Evolutionary conservation across 202 grass and related monocot species (phyloP).

Genomic region (Dendrocalamus latiflorus): DNA sequence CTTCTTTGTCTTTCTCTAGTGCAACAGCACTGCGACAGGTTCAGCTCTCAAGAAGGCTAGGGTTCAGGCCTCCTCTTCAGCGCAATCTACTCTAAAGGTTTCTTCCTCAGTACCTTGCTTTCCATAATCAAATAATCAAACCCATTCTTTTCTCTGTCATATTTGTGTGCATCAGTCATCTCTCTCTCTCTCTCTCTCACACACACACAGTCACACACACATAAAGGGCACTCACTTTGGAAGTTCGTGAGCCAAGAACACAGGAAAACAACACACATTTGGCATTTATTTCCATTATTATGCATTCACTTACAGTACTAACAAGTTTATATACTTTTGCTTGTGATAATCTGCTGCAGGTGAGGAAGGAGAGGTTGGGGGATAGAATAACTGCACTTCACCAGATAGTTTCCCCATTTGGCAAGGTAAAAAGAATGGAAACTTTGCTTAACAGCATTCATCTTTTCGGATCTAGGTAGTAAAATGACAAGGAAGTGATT

Average conservation of each 20-base stretch:
- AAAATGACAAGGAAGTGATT: not conserved
- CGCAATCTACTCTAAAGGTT: conserved; percentile 99
- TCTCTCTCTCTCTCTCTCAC: conserved; percentile 23
- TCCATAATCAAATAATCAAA: conserved; percentile 33
- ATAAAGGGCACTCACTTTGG: not conserved
- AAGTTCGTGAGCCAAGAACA: conserved; percentile 24
- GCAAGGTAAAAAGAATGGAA: conserved; percentile 48
- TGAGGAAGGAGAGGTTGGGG: conserved; percentile 80
- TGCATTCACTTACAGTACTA: not conserved
- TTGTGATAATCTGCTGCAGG: conserved; percentile 33
- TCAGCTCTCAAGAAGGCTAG: conserved; percentile 90
- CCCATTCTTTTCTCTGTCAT: conserved; percentile 3
- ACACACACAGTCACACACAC: not conserved
- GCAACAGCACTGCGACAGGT: conserved; percentile 93
- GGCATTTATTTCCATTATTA: not conserved
- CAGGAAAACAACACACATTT: not conserved
- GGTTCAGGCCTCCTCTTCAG: conserved; percentile 84
- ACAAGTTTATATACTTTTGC: not conserved
- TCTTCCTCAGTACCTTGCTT: conserved; percentile 47
- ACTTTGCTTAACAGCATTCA: not conserved
- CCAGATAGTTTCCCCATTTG: conserved; percentile 86
- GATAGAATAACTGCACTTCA: conserved; percentile 87
- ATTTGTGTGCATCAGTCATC: not conserved
- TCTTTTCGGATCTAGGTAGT: not conserved
- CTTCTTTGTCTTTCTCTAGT: conserved; percentile 63